A percentile compares a stretch with the other conserved stretches of the same genome.
Evolutionary conservation across 2,329 filamentous ascomycete genomes (phyloP).

Genomic region (Camptophora hylomeconis): DNA sequence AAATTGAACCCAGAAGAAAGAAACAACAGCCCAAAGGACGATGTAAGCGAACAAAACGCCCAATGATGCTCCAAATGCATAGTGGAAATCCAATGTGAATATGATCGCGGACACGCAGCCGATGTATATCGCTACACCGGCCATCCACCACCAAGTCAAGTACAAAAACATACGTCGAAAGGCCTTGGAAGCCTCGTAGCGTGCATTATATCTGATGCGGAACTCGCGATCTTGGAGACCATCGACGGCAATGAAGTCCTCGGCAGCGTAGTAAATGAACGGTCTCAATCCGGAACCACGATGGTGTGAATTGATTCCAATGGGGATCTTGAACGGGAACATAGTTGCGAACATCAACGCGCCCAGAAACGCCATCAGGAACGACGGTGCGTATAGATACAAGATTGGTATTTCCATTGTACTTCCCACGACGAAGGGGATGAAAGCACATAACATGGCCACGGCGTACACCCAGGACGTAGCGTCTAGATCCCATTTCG

Average conservation of each 20-base stretch:
- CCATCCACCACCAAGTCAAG: conserved; percentile 8
- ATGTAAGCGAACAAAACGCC: conserved; percentile 10
- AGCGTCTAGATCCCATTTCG: conserved; percentile 8
- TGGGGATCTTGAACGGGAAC: conserved; percentile 9
- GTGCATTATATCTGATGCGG: conserved; percentile 9
- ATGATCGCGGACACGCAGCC: conserved; percentile 9
- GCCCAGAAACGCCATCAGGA: conserved; percentile 10
- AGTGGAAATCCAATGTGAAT: conserved; percentile 9
- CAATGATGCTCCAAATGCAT: conserved; percentile 7
- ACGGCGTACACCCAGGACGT: conserved; percentile 10
- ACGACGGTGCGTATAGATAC: conserved; percentile 9
- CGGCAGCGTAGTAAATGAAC: conserved; percentile 11
- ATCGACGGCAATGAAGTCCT: conserved; percentile 11
- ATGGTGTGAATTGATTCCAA: conserved; percentile 10
- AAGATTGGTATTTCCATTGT: conserved; percentile 5
- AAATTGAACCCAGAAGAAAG: conserved; percentile 11
- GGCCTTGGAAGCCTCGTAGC: conserved; percentile 8
- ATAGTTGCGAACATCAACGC: conserved; percentile 9
- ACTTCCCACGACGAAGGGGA: conserved; percentile 9
- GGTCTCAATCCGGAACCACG: conserved; percentile 9
- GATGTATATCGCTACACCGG: conserved; percentile 8
- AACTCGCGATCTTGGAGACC: conserved; percentile 10
- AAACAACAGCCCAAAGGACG: conserved; percentile 6
- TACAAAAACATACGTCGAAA: conserved; percentile 8
- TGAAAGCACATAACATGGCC: conserved; percentile 8